Evolutionary conservation across 2,329 filamentous ascomycete genomes (phyloP), one percentile per base, ranked within the genome.

Genomic region (Fusarium avenaceum): DNA sequence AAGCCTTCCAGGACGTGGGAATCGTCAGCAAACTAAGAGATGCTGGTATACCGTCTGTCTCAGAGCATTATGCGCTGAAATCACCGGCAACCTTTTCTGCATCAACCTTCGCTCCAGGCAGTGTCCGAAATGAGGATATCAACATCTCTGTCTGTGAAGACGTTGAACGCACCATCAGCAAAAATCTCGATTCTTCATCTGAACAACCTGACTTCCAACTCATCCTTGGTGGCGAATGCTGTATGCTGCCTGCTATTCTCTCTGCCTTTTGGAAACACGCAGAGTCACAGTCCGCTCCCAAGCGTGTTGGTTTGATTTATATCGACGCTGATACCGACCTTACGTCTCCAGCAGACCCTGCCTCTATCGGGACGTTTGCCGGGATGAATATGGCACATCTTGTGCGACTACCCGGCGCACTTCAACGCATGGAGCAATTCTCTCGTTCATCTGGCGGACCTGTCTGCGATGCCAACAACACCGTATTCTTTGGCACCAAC

Each of bases 241-340:
- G 65, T 20, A 71, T 71, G 58, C 17, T 67, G 2, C 69, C 68
- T 0, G 68, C 55, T 35, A 67, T 71, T 14, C 42, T 71, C 6
- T 59, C 56, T 0, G 44, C 68, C 1, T 57, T 69, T 17, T 70
- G 65, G 69, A n/a, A 51, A 24, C 50, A 55, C 11, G 63, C 58
- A 6, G 19, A 22, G 4, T 20, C 38, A 1, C 49, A 58, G 19
- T 53, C 44, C 9, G 35, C 42, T 6, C 20, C 56, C 1, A 30
- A 51, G 7, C 65, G 59, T 1, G 51, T 72, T 15, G 70, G 70
- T 17, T 53, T 72, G 28, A 42, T 71, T 57, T 72, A 72, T 3
- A 72, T 72, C 26, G 70, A 72, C 15, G 70, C 67, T 1, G 67
- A 72, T 42, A 72, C 70, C 1, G 70, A 72, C 1, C 49, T 72